phyloP scores from a whole-genome alignment of 2,329 filamentous ascomycete species.

The Phaeosphaeria sp. region DNA sequence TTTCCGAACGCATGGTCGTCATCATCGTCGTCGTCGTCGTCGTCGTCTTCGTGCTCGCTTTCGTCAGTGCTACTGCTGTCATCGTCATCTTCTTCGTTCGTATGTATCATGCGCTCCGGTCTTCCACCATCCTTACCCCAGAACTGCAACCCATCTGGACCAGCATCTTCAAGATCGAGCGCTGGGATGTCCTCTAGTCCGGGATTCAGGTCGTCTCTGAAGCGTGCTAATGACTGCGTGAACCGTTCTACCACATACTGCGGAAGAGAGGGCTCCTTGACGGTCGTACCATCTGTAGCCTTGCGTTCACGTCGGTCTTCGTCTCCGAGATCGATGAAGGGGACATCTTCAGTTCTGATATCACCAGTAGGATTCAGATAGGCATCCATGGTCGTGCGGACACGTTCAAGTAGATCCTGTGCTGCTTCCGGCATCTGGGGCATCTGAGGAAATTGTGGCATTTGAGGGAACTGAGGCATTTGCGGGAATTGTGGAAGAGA shows the following conservation, averaged over 20 bases:
- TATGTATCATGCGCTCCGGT: conserved; percentile 26
- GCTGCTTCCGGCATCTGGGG: conserved; percentile 39
- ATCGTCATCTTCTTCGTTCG: conserved; percentile 36
- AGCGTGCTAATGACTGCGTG: conserved; percentile 52
- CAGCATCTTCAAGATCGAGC: conserved; percentile 35
- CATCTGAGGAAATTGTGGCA: conserved; percentile 36
- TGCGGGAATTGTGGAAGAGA: conserved; percentile 38
- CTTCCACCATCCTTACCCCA: conserved; percentile 42
- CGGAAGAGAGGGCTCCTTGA: conserved; percentile 48
- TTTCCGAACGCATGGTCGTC: conserved; percentile 30
- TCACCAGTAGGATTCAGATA: conserved; percentile 52
- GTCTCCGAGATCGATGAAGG: conserved; percentile 46
- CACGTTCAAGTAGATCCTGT: conserved; percentile 44
- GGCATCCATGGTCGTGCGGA: conserved; percentile 49
- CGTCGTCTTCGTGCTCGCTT: conserved; percentile 41
- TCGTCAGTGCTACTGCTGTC: conserved; percentile 43
- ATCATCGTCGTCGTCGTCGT: conserved; percentile 36
- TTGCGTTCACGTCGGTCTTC: conserved; percentile 41
- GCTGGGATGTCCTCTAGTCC: conserved; percentile 41
- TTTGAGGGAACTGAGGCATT: conserved; percentile 28
- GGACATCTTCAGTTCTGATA: conserved; percentile 39
- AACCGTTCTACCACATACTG: conserved; percentile 56
- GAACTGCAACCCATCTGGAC: conserved; percentile 39
- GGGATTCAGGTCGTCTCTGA: conserved; percentile 53
- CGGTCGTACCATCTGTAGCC: conserved; percentile 45